These are phyloP conservation scores for Suhomyces coccinellae DNA, from an alignment of 1,139 yeast species.

Conservation along the genomic window DNA sequence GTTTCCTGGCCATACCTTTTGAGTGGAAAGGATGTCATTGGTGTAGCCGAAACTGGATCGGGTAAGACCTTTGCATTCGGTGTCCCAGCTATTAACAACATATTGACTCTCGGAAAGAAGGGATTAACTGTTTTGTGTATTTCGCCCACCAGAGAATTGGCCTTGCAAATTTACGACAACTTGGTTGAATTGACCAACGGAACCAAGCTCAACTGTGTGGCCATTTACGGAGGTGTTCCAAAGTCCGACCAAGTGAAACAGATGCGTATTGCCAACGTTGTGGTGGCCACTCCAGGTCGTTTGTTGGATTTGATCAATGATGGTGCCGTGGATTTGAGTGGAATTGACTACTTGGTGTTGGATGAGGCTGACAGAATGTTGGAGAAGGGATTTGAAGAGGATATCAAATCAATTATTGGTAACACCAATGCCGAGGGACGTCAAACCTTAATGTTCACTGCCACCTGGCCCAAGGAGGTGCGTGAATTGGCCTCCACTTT, in stretches of 20 bases:
- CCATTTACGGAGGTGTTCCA: slow-evolving; percentile 97
- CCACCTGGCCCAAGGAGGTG: slow-evolving; percentile 91
- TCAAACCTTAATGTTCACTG: slow-evolving; percentile 88
- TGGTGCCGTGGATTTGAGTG: slow-evolving; percentile 70
- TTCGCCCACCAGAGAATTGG: slow-evolving; percentile 97
- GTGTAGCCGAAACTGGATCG: slow-evolving; percentile 98
- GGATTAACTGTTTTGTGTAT: slow-evolving; percentile 79
- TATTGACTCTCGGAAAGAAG: slow-evolving; percentile 43
- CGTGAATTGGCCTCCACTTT: slow-evolving; percentile 88
- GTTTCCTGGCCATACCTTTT: slow-evolving; percentile 93
- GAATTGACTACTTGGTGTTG: slow-evolving; percentile 75
- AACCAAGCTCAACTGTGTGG: slow-evolving; percentile 68
- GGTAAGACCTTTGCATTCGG: slow-evolving; percentile 98
- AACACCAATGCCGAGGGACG: slow-evolving; percentile 50
- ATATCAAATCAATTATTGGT: slow-evolving; percentile 78
- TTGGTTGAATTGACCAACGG: slow-evolving; percentile 61
- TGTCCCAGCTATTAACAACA: slow-evolving; percentile 88
- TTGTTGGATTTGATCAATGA: slow-evolving; percentile 87
- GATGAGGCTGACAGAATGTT: slow-evolving; percentile 99
- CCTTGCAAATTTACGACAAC: slow-evolving; percentile 90
- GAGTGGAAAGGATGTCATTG: slow-evolving; percentile 81
- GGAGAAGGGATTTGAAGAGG: slow-evolving; percentile 94
- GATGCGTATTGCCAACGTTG: slow-evolving; percentile 66
- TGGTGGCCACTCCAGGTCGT: slow-evolving; percentile 97
- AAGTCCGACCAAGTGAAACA: slow-evolving; percentile 84